These are phyloP conservation scores for Eucalyptus rudis DNA, from an alignment of 345 rosid genomes.

Conservation along the genomic window DNA sequence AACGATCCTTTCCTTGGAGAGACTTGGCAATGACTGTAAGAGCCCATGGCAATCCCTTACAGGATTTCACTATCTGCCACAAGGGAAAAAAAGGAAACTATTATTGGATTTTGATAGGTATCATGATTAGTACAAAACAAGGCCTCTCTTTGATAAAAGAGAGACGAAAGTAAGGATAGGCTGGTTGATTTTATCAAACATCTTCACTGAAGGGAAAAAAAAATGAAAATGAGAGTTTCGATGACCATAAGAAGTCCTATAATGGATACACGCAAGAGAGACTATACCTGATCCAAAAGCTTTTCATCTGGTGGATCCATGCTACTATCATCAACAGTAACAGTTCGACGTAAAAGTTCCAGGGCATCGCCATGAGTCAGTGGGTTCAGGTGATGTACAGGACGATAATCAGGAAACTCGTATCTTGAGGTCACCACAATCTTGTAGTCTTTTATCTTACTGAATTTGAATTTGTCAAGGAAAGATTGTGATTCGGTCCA, in stretches of 20 bases:
- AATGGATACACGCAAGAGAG: background rate
- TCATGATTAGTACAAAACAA: background rate
- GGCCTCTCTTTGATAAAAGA: background rate
- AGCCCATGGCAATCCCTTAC: background rate
- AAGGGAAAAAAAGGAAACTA: background rate
- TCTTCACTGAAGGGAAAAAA: background rate
- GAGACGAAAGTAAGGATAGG: background rate
- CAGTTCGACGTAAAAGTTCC: slow-evolving; percentile 16
- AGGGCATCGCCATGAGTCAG: slow-evolving; percentile 17
- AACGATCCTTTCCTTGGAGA: background rate
- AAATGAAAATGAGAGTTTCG: background rate
- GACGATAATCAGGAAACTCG: slow-evolving; percentile 15
- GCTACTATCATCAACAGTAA: background rate
- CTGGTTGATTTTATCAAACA: background rate
- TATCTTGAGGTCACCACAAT: slow-evolving; percentile 55
- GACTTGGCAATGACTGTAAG: background rate
- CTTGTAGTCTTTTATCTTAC: slow-evolving; percentile 13
- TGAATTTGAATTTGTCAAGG: background rate
- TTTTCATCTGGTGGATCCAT: background rate
- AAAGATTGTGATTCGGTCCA: background rate
- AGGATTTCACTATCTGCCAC: background rate
- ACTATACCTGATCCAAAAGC: background rate
- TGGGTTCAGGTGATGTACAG: slow-evolving; percentile 9
- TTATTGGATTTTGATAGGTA: background rate
- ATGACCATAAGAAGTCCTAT: background rate